Conservation (phyloP, 768 basidiomycete species). For the Pseudohyphozyma bogoriensis region DNA sequence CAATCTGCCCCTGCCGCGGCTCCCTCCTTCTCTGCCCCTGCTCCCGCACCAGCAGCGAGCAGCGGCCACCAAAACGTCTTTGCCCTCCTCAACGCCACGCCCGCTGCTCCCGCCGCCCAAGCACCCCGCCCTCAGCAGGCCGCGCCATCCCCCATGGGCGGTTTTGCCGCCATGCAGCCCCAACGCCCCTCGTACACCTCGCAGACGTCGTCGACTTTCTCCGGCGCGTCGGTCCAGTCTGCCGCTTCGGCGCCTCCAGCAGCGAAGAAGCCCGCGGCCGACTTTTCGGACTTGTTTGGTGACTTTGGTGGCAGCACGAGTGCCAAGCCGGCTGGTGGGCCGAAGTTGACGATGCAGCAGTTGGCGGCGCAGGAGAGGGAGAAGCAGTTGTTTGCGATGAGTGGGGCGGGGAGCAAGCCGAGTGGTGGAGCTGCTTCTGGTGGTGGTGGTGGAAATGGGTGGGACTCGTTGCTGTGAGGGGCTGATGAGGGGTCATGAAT, state of each 20-base stretch:
- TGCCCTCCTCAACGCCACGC: slow-evolving; percentile 35
- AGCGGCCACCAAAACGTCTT: slow-evolving; percentile 36
- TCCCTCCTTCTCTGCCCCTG: slow-evolving; percentile 21
- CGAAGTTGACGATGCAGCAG: slow-evolving; percentile 14
- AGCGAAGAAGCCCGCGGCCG: slow-evolving; percentile 10
- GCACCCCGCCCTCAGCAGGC: slow-evolving; percentile 29
- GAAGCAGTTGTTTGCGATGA: slow-evolving; percentile 8
- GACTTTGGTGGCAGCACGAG: not conserved
- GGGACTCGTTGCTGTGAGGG: slow-evolving; percentile 1
- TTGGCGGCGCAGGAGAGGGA: slow-evolving; percentile 25
- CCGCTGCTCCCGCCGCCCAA: slow-evolving; percentile 22
- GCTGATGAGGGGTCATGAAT: too few species aligned
- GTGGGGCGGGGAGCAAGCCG: too few species aligned
- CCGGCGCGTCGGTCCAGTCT: not conserved
- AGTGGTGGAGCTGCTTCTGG: not conserved
- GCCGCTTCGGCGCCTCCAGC: slow-evolving; percentile 2
- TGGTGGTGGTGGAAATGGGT: not conserved
- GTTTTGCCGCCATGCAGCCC: slow-evolving; percentile 35
- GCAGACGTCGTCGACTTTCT: slow-evolving; percentile 1
- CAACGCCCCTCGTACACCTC: slow-evolving; percentile 14
- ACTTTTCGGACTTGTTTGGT: slow-evolving; percentile 30
- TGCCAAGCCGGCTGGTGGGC: not conserved
- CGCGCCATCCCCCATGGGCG: slow-evolving; percentile 38
- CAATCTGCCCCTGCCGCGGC: slow-evolving; percentile 37
- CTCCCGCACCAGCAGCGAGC: slow-evolving; percentile 18